Conservation (phyloP, 148 eudicot genomes). For the Silene latifolia region DNA sequence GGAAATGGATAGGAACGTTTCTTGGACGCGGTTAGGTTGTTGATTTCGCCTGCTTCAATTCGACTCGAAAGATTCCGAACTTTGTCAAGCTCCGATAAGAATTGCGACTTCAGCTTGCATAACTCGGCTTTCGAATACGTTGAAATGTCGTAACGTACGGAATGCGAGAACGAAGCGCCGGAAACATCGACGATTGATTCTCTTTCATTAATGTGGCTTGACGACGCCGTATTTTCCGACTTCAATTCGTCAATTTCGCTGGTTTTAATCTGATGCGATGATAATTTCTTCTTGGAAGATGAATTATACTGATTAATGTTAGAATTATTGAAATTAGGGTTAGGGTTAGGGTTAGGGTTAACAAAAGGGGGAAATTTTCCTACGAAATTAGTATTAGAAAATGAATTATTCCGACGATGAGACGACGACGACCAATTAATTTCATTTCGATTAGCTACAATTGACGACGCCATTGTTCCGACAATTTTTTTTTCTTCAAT, state of each 20-base stretch:
- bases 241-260: conserved; percentile 11
- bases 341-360: conserved; percentile 20
- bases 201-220: conserved; percentile 7
- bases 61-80: conserved; percentile 27
- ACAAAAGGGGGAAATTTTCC: conserved; percentile 24
- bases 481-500: neutral
- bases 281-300: conserved; percentile 14
- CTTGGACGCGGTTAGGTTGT: neutral
- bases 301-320: conserved; percentile 3
- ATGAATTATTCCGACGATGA: neutral
- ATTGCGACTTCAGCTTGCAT: conserved; percentile 31
- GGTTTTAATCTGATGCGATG: neutral
- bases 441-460: conserved; percentile 38
- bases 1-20: conserved; percentile 10
- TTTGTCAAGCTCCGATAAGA: conserved; percentile 39
- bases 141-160: conserved; percentile 31
- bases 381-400: conserved; percentile 14
- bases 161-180: neutral
- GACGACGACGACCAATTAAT: conserved; percentile 24
- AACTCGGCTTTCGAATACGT: conserved; percentile 37
- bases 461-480: conserved; percentile 45
- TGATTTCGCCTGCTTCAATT: conserved; percentile 18
- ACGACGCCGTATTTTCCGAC: conserved; percentile 23
- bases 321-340: conserved; percentile 31
- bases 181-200: neutral